These are phyloP conservation scores for Mucor indicus DNA, from an alignment of 371 early-diverging fungal genomes.

Conservation along the genomic window DNA sequence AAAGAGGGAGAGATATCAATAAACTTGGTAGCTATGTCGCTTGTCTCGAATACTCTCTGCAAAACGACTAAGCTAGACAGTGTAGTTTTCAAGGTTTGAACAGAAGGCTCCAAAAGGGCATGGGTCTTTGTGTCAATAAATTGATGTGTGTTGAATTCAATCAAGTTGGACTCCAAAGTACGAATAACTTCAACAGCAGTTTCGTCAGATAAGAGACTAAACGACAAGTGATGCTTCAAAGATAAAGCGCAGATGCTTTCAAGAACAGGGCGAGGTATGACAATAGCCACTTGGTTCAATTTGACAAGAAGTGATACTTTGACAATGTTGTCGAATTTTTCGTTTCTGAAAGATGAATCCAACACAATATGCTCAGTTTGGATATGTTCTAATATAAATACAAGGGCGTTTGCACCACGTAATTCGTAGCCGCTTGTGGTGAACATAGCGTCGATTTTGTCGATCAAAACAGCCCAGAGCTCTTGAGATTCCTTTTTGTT, in stretches of 20 bases:
- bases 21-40: background rate
- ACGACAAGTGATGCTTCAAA: constrained; percentile 6
- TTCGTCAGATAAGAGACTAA: constrained; percentile 5
- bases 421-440: background rate
- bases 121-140: background rate
- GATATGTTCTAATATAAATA: constrained; percentile 10
- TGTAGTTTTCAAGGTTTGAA: constrained; percentile 5
- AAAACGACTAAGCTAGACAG: constrained; percentile 19
- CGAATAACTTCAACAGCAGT: background rate
- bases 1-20: background rate
- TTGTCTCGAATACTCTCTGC: constrained; percentile 1
- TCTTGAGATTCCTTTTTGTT: constrained; percentile 4
- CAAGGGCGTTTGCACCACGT: constrained; percentile 6
- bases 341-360: background rate
- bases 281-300: constrained; percentile 1
- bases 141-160: constrained; percentile 13
- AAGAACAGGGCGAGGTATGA: constrained; percentile 11
- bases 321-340: constrained; percentile 3
- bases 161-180: background rate
- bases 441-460: constrained; percentile 6
- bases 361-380: constrained; percentile 4
- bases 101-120: constrained; percentile 9
- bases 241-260: constrained; percentile 14
- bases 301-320: background rate
- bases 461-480: constrained; percentile 18